Evolutionary conservation across 306 rosid genomes (phyloP).

Genomic region (Bauhinia variegata): DNA sequence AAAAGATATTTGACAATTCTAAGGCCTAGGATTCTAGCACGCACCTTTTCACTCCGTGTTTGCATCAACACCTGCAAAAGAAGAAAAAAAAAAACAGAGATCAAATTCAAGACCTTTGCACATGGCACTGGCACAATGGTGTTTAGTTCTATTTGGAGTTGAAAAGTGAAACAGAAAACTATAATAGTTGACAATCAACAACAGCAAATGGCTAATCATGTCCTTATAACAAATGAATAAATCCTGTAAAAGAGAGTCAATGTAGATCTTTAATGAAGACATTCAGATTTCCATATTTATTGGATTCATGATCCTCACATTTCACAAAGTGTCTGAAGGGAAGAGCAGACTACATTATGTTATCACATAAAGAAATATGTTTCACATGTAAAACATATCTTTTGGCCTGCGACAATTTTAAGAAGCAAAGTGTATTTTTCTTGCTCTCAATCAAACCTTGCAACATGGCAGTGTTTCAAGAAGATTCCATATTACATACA

Average conservation of each 20-base stretch:
- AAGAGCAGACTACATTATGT: background rate
- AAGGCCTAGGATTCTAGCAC: conserved; percentile 77
- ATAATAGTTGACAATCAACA: background rate
- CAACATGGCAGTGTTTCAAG: background rate
- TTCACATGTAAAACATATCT: background rate
- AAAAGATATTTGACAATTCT: conserved; percentile 66
- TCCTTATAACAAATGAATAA: background rate
- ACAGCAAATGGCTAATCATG: background rate
- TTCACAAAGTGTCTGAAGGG: background rate
- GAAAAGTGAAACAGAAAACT: background rate
- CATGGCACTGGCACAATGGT: background rate
- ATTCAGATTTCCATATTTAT: background rate
- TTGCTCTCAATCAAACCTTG: background rate
- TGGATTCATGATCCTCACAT: background rate
- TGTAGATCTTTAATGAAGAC: background rate
- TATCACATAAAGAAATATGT: background rate
- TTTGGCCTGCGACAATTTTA: background rate
- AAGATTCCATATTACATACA: conserved; percentile 7
- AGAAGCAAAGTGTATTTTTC: background rate
- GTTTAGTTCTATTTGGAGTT: background rate
- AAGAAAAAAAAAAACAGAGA: conserved; percentile 1
- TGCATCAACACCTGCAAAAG: conserved; percentile 83
- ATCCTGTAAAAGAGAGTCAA: background rate
- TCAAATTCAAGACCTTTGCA: background rate
- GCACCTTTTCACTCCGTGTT: conserved; percentile 73